Conservation (phyloP, 768 basidiomycete genomes). For the Pilatotrama ljubarskyi region DNA sequence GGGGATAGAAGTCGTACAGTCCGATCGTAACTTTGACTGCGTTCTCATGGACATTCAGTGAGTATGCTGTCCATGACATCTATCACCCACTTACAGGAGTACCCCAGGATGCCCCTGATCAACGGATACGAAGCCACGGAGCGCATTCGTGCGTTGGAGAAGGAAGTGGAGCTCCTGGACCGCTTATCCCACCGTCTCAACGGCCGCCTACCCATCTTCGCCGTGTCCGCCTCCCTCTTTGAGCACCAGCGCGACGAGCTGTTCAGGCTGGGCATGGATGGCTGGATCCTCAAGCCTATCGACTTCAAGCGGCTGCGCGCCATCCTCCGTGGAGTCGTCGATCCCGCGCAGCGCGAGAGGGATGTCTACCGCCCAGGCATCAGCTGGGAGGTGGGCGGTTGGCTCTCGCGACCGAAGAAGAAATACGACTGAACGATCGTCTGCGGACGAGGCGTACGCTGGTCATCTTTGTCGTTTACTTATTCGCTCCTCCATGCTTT, state of each 20-base stretch:
- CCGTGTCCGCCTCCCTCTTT: constrained; percentile 72
- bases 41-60: constrained; percentile 86
- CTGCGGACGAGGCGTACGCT: not conserved
- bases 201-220: constrained; percentile 76
- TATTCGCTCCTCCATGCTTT: not conserved
- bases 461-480: not conserved
- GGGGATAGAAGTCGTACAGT: constrained; percentile 57
- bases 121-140: constrained; percentile 71
- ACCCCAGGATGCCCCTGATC: constrained; percentile 72
- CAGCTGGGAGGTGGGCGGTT: constrained; percentile 66
- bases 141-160: constrained; percentile 65
- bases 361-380: constrained; percentile 55
- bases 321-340: constrained; percentile 60
- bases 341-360: constrained; percentile 46
- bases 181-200: constrained; percentile 49
- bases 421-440: not conserved
- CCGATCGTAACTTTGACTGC: constrained; percentile 64
- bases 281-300: constrained; percentile 84
- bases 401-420: constrained; percentile 38
- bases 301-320: constrained; percentile 66
- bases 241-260: constrained; percentile 60
- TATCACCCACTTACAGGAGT: not conserved
- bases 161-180: constrained; percentile 21
- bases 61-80: too few relatives aligned
- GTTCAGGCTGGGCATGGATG: constrained; percentile 61